phyloP scores from a whole-genome alignment of 2,329 filamentous ascomycete genomes.

The Colletotrichum aenigma region DNA sequence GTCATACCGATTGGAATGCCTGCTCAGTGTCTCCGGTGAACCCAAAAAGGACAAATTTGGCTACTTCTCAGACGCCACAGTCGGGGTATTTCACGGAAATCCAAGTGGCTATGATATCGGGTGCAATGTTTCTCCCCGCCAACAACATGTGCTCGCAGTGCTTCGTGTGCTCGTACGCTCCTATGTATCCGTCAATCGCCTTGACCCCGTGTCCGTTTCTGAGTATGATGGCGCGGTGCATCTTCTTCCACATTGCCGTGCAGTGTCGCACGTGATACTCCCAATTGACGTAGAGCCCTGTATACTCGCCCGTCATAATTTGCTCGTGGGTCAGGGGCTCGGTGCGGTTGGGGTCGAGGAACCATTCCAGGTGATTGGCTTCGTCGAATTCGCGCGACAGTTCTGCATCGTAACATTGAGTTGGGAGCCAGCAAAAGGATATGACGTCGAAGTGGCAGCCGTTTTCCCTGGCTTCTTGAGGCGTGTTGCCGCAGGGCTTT shows the following conservation, averaged over 20 bases:
- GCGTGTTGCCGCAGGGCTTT: not conserved
- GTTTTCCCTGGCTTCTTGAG: not conserved
- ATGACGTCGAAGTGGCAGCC: slow-evolving; percentile 3
- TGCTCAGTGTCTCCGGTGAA: too few species aligned
- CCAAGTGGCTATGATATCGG: slow-evolving; percentile 12
- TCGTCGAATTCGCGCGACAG: not conserved
- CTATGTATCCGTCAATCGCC: slow-evolving; percentile 24
- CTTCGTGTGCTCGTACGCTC: slow-evolving; percentile 19
- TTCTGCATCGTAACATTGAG: not conserved
- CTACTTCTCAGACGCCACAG: not conserved
- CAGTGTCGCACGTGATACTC: slow-evolving; percentile 25
- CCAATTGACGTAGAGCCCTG: slow-evolving; percentile 18
- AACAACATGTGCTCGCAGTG: slow-evolving; percentile 23
- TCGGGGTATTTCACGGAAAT: slow-evolving; percentile 19
- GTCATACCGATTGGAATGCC: too few species aligned
- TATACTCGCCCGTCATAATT: slow-evolving; percentile 9
- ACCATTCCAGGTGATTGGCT: slow-evolving; percentile 7
- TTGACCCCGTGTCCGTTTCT: not conserved
- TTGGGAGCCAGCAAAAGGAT: not conserved
- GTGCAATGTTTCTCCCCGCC: slow-evolving; percentile 5
- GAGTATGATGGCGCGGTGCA: slow-evolving; percentile 20
- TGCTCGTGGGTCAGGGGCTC: slow-evolving; percentile 8
- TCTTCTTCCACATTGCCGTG: slow-evolving; percentile 25
- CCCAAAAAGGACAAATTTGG: not conserved
- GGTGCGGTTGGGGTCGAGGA: slow-evolving; percentile 12